A percentile compares a stretch with the other conserved stretches of the same genome.
Conservation (phyloP, 2,329 filamentous ascomycete species). For the Aspergillus persii region DNA sequence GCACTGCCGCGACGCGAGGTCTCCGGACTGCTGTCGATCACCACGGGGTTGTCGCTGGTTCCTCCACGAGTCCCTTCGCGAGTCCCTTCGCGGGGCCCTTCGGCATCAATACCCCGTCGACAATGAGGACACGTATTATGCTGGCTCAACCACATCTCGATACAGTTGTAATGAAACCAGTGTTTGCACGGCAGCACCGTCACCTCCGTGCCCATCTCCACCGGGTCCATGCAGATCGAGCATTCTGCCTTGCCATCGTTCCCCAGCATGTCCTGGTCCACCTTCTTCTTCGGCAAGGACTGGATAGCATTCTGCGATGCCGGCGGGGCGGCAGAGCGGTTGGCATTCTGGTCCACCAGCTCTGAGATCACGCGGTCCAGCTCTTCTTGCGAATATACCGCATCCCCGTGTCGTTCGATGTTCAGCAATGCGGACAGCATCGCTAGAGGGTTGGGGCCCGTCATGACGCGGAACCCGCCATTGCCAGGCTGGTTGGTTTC, state of each 20-base stretch:
- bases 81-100: no score
- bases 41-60: conserved; percentile 15
- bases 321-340: conserved; percentile 76
- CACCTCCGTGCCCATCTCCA: conserved; percentile 70
- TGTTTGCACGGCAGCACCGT: conserved; percentile 81
- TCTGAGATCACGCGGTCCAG: conserved; percentile 83
- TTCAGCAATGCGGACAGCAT: conserved; percentile 44
- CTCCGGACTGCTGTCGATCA: conserved; percentile 18
- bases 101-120: conserved; percentile 36
- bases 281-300: conserved; percentile 66
- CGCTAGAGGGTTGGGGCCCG: conserved; percentile 41
- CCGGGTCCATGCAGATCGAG: conserved; percentile 90
- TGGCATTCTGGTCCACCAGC: conserved; percentile 76
- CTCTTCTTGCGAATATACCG: conserved; percentile 86
- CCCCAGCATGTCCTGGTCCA: conserved; percentile 69
- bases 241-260: conserved; percentile 72
- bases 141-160: conserved; percentile 78
- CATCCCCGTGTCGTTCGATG: conserved; percentile 64
- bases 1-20: conserved; percentile 11
- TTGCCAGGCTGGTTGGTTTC: conserved; percentile 6
- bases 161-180: conserved; percentile 87
- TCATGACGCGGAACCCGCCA: conserved; percentile 22
- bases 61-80: neutral
- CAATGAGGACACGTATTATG: conserved; percentile 83
- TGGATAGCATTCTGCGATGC: conserved; percentile 73